Conservation (phyloP, 148 eudicot species). For the Amaranthus palmeri region DNA sequence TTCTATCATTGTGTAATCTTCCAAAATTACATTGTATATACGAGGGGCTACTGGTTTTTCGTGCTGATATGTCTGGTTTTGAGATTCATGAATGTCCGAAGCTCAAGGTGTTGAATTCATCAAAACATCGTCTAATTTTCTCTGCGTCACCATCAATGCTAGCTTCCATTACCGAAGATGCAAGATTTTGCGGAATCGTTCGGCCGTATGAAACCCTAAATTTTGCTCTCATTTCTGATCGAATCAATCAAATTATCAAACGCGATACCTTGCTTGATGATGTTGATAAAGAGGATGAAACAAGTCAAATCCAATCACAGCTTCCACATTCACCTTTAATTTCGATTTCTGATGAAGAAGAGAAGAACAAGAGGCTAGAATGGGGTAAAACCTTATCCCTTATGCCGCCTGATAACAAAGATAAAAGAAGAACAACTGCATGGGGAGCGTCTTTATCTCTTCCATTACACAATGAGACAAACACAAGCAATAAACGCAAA, state of each 20-base stretch:
- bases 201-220: background rate
- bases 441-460: no score
- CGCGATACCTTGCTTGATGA: background rate
- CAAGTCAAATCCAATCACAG: no score
- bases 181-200: background rate
- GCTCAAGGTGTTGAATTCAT: background rate
- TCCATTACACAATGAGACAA: no score
- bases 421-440: background rate
- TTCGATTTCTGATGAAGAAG: no score
- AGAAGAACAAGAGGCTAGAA: background rate
- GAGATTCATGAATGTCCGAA: background rate
- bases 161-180: constrained; percentile 11
- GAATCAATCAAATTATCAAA: background rate
- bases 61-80: background rate
- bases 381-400: no score
- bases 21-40: constrained; percentile 14
- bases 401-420: background rate
- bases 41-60: constrained; percentile 9
- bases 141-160: background rate
- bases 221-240: background rate
- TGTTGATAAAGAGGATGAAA: no score
- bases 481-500: background rate
- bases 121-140: background rate
- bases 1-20: background rate
- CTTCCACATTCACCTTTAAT: no score